Base-by-base conservation (phyloP, 495 filamentous ascomycete genomes). In the Penicillium egyptiacum region DNA sequence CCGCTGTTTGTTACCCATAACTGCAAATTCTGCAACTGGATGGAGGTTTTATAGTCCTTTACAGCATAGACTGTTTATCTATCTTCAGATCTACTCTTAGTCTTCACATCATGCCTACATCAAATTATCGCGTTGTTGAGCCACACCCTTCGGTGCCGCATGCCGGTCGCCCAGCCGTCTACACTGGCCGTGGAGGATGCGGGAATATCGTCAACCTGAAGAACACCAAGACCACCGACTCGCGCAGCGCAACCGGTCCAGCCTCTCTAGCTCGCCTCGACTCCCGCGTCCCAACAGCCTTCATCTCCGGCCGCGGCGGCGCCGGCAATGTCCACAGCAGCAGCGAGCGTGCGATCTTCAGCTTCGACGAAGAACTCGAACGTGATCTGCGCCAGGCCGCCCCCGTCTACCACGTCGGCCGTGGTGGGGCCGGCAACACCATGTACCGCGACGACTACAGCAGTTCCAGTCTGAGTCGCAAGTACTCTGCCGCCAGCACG, bases 311-410 rank as follows among this genome's bases (percentile, higher is more conserved):
- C 61, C 88, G 93, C 33, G 94, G 94, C 47, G 94, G 94, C 31
- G 91, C 88, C 44, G 94, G 94, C 60, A 98, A 97, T 75, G 81
- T 91, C 57, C 88, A 89, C 77, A 75, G 77, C 58, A 74, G 80
- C 59, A 69, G 64, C 39, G 84, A 88, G 62, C 85, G 88, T 43
- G 82, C 89, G 59, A 84, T 90, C 64, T 88, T 96, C 78, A 87
- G 83, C 57, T 94, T 97, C 76, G 91, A 96, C 74, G 93, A 97
- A 79, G 93, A 97, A 70, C 85, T 93, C 56, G 82, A 87, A 62
- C 83, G 86, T 58, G 87, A 87, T 58, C 70, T 83, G 58, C 79
- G 82, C 61, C 81, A 75, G 50, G 77, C 83, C 28, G 84, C 83
- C 5, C 84, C 85, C 23, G 81, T 90, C 44, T 90, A 86, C 76